Conservation (phyloP, 2,329 filamentous ascomycete species). For the Xylariaceae sp. region DNA sequence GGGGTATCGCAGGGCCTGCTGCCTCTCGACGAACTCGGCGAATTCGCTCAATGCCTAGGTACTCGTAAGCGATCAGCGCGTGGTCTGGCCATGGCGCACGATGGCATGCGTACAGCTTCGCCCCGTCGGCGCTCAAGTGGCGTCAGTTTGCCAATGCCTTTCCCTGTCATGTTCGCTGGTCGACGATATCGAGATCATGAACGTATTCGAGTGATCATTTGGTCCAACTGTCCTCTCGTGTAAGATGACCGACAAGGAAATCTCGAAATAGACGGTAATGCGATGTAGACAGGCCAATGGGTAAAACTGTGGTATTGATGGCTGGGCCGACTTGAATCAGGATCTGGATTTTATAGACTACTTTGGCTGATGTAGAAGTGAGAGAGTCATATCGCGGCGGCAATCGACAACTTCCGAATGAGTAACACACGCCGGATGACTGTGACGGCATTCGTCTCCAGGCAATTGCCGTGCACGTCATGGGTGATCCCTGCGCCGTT, state of each 20-base stretch:
- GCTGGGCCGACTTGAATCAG: neutral
- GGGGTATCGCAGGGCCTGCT: constrained; percentile 70
- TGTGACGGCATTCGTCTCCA: constrained; percentile 13
- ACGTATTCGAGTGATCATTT: constrained; percentile 30
- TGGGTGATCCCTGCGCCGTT: constrained; percentile 3
- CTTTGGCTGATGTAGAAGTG: neutral
- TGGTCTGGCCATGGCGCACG: neutral
- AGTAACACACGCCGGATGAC: neutral
- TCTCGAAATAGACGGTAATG: neutral
- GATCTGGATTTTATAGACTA: neutral
- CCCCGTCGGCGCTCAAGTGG: constrained; percentile 78
- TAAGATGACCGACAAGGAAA: neutral
- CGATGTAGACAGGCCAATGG: neutral
- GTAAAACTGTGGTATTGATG: neutral
- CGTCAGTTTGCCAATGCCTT: constrained; percentile 53
- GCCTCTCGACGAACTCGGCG: constrained; percentile 93
- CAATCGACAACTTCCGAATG: neutral
- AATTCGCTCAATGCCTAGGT: constrained; percentile 80
- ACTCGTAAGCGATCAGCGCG: constrained; percentile 22
- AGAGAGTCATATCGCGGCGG: constrained; percentile 14
- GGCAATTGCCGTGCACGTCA: neutral
- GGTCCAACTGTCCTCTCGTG: neutral
- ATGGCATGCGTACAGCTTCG: constrained; percentile 60
- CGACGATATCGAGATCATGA: constrained; percentile 4
- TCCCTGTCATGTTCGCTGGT: constrained; percentile 45